Evolutionary conservation across 2,329 filamentous ascomycete species (phyloP).

Genomic region (Aschersonia sp.): DNA sequence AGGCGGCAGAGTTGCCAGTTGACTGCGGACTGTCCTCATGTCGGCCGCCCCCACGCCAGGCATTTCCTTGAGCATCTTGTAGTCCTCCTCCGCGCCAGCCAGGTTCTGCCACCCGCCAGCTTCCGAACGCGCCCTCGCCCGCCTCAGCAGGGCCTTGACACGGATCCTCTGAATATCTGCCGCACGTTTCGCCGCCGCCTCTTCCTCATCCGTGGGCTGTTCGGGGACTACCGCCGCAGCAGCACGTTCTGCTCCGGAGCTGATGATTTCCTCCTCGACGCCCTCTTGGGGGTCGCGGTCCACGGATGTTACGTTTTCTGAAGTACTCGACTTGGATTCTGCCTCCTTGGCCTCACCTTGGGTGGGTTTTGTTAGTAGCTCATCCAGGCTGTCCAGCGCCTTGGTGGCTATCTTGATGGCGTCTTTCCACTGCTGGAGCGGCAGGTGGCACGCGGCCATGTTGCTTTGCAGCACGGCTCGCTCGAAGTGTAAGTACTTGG

Average conservation of each 20-base stretch:
- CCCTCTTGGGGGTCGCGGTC: slow-evolving; percentile 8
- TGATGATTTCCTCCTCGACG: slow-evolving; percentile 45
- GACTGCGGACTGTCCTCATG: slow-evolving; percentile 48
- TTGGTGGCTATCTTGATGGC: slow-evolving; percentile 60
- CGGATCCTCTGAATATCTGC: slow-evolving; percentile 62
- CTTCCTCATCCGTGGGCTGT: neutral
- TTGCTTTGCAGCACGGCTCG: slow-evolving; percentile 79
- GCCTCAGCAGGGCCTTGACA: slow-evolving; percentile 67
- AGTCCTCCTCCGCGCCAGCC: slow-evolving; percentile 66
- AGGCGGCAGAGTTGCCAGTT: slow-evolving; percentile 51
- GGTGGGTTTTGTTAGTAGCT: slow-evolving; percentile 24
- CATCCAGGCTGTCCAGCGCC: slow-evolving; percentile 53
- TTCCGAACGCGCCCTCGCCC: slow-evolving; percentile 58
- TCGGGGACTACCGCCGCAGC: slow-evolving; percentile 18
- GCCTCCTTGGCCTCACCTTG: neutral
- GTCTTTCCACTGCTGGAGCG: slow-evolving; percentile 73
- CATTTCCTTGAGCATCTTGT: slow-evolving; percentile 48
- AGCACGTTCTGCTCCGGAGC: slow-evolving; percentile 38
- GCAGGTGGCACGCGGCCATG: slow-evolving; percentile 77
- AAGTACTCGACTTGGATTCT: slow-evolving; percentile 8
- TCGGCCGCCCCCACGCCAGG: slow-evolving; percentile 47
- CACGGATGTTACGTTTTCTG: too few relatives aligned
- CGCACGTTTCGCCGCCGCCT: neutral
- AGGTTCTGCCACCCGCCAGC: slow-evolving; percentile 67
- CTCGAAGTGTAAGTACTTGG: slow-evolving; percentile 77